These are phyloP conservation scores for Thermochaetoides dissita DNA, from an alignment of 2,329 filamentous ascomycete genomes.

Conservation along the genomic window DNA sequence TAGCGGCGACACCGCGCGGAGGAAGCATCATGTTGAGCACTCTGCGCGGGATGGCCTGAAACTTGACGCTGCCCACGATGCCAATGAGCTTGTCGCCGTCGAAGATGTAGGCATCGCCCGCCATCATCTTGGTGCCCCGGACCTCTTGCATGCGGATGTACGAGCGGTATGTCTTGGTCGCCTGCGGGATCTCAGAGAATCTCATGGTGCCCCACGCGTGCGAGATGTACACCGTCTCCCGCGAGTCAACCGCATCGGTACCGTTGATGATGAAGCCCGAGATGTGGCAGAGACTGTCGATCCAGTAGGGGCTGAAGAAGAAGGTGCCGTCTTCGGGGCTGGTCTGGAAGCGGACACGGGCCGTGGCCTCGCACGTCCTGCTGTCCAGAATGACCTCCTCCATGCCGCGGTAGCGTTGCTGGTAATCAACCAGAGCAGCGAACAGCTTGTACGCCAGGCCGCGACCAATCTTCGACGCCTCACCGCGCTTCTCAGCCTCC, in stretches of 20 bases:
- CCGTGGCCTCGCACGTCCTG: slow-evolving; percentile 28
- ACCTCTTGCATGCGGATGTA: slow-evolving; percentile 46
- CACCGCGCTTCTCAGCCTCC: slow-evolving; percentile 48
- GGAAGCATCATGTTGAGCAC: slow-evolving; percentile 54
- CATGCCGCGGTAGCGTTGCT: slow-evolving; percentile 40
- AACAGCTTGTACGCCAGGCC: slow-evolving; percentile 67
- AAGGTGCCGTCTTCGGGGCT: slow-evolving; percentile 34
- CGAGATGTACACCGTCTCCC: slow-evolving; percentile 42
- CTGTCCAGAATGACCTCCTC: slow-evolving; percentile 43
- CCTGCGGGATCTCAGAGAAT: slow-evolving; percentile 32
- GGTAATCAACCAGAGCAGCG: slow-evolving; percentile 42
- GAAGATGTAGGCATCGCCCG: slow-evolving; percentile 41
- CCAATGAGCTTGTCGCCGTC: slow-evolving; percentile 36
- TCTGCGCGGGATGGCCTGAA: slow-evolving; percentile 52
- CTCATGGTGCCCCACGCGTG: slow-evolving; percentile 44
- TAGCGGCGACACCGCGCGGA: slow-evolving; percentile 34
- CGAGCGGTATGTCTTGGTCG: slow-evolving; percentile 35
- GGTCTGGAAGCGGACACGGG: slow-evolving; percentile 32
- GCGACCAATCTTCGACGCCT: slow-evolving; percentile 58
- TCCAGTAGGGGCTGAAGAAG: slow-evolving; percentile 44
- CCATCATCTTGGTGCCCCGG: slow-evolving; percentile 35
- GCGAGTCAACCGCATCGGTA: slow-evolving; percentile 39
- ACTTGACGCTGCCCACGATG: slow-evolving; percentile 43
- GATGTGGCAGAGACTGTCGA: slow-evolving; percentile 45
- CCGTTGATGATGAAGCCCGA: slow-evolving; percentile 49